Base-by-base conservation (phyloP, 345 rosid species). In the Hibiscus syriacus region DNA sequence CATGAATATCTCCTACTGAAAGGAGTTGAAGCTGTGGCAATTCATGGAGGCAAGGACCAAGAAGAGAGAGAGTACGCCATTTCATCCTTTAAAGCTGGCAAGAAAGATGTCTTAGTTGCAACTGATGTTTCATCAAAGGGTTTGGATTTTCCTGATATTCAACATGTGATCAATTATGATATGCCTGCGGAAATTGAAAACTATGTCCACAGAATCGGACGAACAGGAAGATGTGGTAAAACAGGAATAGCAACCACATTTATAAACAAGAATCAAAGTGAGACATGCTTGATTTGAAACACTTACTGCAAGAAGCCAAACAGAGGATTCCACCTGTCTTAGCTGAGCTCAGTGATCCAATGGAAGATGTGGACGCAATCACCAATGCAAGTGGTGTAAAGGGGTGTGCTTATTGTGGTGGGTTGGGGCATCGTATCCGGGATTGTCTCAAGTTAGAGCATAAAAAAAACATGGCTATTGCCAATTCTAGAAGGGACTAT, bases 121-220 rank as follows among this genome's bases (percentile, higher is more conserved):
- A 93, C 96, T 0, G 97, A 93, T 79, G 96, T 90, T 70, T 97
- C 92, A 52, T 92, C 97, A 16, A 92, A 92, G 74, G 97, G 97
- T 57, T 68, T 92, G 74, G 98, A 90, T 78, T 90, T 92, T 74
- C 97, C 97, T 26, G 94, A 92, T 66, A 87, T 92, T 46, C 92
- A 92, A 39, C 98, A 90, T 9, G 96, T 93, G 43, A 80, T 93
- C 73, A 93, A 93, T 78, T 90, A 93, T 67, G 97, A 90, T 74
- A 92, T 92, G 97, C 98, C 98, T 12, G 89, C 87, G 0, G 96
- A 92, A 80, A 92, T 90, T 58, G 97, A 93, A 70, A 93, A 93
- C 74, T 90, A 87, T 63, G 98, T 90, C 36, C 96, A 90, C 72
- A 83, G 98, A 78, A 90, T 92, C 43, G 98, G 98, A 59, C 71